Evolutionary conservation across 768 basidiomycete species (phyloP).

Genomic region (Clitopilus passeckerianus): DNA sequence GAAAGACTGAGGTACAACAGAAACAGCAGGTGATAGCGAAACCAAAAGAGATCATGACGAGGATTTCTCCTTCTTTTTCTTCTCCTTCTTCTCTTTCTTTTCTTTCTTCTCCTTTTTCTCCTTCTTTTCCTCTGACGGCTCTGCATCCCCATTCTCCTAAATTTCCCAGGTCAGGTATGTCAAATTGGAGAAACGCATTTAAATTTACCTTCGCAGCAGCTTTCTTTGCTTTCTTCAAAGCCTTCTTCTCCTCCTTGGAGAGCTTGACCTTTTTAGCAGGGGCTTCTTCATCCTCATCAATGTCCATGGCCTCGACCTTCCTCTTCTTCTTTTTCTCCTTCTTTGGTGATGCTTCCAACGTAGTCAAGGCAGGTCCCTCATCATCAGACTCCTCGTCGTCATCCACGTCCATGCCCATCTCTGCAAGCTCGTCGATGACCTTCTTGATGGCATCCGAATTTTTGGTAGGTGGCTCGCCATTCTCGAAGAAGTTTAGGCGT

Average conservation of each 20-base stretch:
- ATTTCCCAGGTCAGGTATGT: not conserved
- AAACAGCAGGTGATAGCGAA: constrained; percentile 8
- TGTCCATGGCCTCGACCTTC: constrained; percentile 63
- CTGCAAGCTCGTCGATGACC: constrained; percentile 71
- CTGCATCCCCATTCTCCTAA: constrained; percentile 16
- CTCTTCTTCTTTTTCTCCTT: constrained; percentile 69
- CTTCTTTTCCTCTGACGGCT: constrained; percentile 56
- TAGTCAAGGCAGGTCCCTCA: constrained; percentile 49
- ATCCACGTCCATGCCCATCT: constrained; percentile 40
- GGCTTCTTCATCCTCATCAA: constrained; percentile 50
- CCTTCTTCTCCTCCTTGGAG: constrained; percentile 85
- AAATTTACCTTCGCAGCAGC: constrained; percentile 34
- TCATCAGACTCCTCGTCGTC: constrained; percentile 41
- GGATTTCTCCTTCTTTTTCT: constrained; percentile 26
- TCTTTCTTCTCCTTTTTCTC: constrained; percentile 58
- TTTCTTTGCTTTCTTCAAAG: constrained; percentile 74
- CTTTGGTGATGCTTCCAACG: constrained; percentile 50
- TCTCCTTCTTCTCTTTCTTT: constrained; percentile 31
- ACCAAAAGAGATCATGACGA: constrained; percentile 20
- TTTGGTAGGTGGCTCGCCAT: constrained; percentile 83
- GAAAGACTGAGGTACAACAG: constrained; percentile 11
- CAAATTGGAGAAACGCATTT: not conserved
- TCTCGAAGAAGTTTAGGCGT: constrained; percentile 91
- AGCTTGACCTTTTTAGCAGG: constrained; percentile 69
- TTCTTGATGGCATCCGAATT: constrained; percentile 90